These are phyloP conservation scores for Trichoderma breve DNA, from an alignment of 2,329 filamentous ascomycete species.

Conservation along the genomic window DNA sequence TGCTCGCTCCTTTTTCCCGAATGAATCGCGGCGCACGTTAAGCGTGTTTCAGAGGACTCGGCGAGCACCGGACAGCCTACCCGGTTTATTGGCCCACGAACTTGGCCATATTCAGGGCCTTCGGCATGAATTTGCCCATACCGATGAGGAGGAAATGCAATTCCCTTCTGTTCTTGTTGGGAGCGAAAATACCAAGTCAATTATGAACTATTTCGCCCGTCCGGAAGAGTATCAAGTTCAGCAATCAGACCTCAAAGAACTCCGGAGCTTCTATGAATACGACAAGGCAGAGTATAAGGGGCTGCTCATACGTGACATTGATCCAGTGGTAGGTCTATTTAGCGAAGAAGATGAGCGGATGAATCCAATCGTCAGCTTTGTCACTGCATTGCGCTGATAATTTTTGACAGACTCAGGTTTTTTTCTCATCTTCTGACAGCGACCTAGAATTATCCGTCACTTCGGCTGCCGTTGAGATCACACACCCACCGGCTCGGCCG, in stretches of 20 bases:
- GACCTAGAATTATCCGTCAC: neutral
- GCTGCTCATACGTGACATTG: neutral
- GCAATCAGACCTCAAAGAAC: neutral
- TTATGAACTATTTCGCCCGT: neutral
- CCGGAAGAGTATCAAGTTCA: neutral
- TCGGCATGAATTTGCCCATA: neutral
- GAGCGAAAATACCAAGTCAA: neutral
- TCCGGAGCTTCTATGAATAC: neutral
- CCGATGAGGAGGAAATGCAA: neutral
- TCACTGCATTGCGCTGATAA: neutral
- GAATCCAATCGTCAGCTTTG: neutral
- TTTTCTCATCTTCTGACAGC: neutral
- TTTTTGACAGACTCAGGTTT: neutral
- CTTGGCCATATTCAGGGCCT: neutral
- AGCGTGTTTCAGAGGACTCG: no score
- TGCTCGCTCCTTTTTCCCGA: neutral
- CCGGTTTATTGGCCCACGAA: neutral
- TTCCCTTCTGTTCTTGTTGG: neutral
- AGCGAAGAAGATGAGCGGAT: neutral
- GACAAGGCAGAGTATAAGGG: neutral
- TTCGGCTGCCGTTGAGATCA: neutral
- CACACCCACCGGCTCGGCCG: neutral
- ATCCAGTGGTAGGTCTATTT: neutral
- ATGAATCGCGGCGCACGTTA: accelerated
- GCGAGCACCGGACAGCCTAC: no score